phyloP scores from a whole-genome alignment of 2,329 filamentous ascomycete genomes.

The Xylariaceae sp. region DNA sequence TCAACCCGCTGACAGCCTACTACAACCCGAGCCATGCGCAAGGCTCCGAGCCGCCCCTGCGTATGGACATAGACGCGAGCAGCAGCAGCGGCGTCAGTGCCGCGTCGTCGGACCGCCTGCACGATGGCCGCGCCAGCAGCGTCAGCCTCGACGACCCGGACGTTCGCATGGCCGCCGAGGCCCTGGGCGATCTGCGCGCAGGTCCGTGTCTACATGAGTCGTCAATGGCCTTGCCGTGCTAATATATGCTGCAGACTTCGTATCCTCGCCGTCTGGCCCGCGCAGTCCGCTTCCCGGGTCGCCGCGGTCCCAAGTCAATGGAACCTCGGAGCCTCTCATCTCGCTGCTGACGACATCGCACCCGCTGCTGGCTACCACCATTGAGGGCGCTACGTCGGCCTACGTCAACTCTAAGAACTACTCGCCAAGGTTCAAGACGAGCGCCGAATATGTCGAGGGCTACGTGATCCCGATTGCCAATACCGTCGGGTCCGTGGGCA shows the following conservation, averaged over 20 bases:
- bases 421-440: conserved; percentile 79
- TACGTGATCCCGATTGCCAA: conserved; percentile 81
- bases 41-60: conserved; percentile 35
- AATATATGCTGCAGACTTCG: conserved; percentile 50
- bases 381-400: conserved; percentile 74
- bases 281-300: conserved; percentile 34
- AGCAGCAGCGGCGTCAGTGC: conserved; percentile 33
- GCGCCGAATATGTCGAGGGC: conserved; percentile 84
- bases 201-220: conserved; percentile 49
- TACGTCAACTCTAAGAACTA: conserved; percentile 87
- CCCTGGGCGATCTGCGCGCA: conserved; percentile 65
- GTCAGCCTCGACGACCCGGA: conserved; percentile 59
- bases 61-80: conserved; percentile 41
- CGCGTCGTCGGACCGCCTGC: conserved; percentile 38
- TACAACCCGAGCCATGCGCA: conserved; percentile 37
- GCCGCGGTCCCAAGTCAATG: conserved; percentile 29
- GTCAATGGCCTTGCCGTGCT: no score
- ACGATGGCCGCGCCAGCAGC: conserved; percentile 39
- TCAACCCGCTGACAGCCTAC: conserved; percentile 43
- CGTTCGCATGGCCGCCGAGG: conserved; percentile 65
- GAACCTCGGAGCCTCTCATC: conserved; percentile 69
- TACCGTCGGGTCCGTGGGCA: conserved; percentile 75
- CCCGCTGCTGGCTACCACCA: conserved; percentile 76
- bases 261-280: conserved; percentile 52
- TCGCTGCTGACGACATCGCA: conserved; percentile 83